These are phyloP conservation scores for Mycena indigotica DNA, from an alignment of 768 basidiomycete species.

Conservation along the genomic window DNA sequence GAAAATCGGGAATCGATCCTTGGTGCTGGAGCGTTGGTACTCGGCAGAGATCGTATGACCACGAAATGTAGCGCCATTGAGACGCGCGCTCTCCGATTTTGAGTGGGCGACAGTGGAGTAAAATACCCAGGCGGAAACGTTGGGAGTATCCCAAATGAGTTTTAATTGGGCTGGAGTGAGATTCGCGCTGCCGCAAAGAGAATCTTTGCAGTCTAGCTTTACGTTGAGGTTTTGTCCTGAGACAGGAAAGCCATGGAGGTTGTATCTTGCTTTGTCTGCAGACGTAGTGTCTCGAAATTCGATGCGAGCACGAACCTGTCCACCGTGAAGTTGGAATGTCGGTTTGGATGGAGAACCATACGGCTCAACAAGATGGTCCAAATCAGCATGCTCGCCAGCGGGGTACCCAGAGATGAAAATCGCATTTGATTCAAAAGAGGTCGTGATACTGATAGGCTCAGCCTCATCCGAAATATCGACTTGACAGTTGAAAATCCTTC, in stretches of 20 bases:
- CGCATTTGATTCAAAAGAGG: not conserved
- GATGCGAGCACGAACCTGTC: not conserved
- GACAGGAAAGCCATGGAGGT: slow-evolving; percentile 12
- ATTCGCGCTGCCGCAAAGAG: slow-evolving; percentile 4
- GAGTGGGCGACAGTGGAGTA: slow-evolving; percentile 7
- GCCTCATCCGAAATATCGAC: not conserved
- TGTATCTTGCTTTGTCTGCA: slow-evolving; percentile 13
- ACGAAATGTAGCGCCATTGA: slow-evolving; percentile 9
- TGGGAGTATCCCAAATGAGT: slow-evolving; percentile 17
- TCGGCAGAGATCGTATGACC: slow-evolving; percentile 10
- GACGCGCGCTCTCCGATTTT: slow-evolving; percentile 12
- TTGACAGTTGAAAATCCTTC: not conserved
- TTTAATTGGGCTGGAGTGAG: slow-evolving; percentile 6
- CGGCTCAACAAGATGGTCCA: not conserved
- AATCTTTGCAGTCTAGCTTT: slow-evolving; percentile 8
- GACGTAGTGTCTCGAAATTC: not conserved
- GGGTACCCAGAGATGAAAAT: not conserved
- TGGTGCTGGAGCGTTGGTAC: slow-evolving; percentile 8
- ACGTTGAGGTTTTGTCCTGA: slow-evolving; percentile 3
- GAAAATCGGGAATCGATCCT: slow-evolving; percentile 9
- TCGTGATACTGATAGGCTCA: not conserved
- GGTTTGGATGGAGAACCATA: not conserved
- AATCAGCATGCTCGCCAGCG: not conserved
- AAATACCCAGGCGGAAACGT: slow-evolving; percentile 18
- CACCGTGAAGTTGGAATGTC: not conserved